Base-by-base conservation (phyloP, 2,329 filamentous ascomycete species). In the Penicillium sp. region DNA sequence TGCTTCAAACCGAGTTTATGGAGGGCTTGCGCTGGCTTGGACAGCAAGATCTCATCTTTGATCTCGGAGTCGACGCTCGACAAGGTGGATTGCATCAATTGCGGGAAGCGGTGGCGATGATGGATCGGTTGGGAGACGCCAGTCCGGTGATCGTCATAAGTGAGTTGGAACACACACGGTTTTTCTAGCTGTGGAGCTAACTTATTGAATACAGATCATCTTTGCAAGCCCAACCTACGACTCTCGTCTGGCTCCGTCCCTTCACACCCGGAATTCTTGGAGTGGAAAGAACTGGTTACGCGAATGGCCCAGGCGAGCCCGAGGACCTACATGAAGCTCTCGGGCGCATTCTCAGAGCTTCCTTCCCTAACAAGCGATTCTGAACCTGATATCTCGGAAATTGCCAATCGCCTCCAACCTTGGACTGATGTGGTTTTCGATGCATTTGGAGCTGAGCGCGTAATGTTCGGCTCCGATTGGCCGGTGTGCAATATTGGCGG, bases 391-490 rank as follows among this genome's bases (percentile, higher is more conserved):
- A 51, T 70, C 11, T 11, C 39, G 5, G 58, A 53, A n/a, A 58
- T 75, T 10, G 87, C 91, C 64, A 79, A 83, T 61, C 82, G 82
- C 41, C 81, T 90, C 19, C 81, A 83, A 59, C 87, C 88, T 24
- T 96, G 91, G 88, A 83, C 91, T 2, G 84, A 87, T 60, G 85
- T 89, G 54, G 78, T 93, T 0, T 84, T 96, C 54, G 83, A 87
- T 31, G 83, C 84, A 1, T 97, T 96, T 70, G 87, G 89, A 1
- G 78, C 89, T 0, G 72, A 80, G 22, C 83, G 91, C 63, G 83
- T 95, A 71, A 92, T 98, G 88, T 97, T 95, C 75, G 93, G 89
- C 24, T 93, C 89, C 64, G 92, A 97, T 75, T 98, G 94, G 94
- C 93, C 94, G 2, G 89, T 97, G 0, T 96, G 92, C 77, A 93